phyloP scores from a whole-genome alignment of 1,139 yeast genomes.

The Wickerhamomyces sp. region DNA sequence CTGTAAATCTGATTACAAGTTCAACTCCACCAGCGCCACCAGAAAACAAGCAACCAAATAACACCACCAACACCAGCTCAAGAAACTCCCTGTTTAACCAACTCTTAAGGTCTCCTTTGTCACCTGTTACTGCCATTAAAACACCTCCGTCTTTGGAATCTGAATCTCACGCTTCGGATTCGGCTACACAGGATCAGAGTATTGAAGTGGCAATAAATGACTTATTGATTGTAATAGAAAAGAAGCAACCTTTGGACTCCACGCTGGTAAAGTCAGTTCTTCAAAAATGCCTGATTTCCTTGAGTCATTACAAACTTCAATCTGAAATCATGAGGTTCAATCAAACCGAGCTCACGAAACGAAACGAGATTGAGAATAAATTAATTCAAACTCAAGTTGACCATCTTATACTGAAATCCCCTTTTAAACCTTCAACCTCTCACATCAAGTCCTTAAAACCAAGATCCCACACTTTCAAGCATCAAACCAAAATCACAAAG shows the following conservation, averaged over 20 bases:
- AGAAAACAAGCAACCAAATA: neutral
- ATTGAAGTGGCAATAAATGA: conserved; percentile 8
- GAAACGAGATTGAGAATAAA: conserved; percentile 20
- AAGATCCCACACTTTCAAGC: neutral
- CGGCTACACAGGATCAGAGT: conserved; percentile 7
- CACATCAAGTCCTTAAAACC: conserved; percentile 1
- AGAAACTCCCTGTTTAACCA: conserved; percentile 1
- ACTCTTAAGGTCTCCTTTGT: conserved; percentile 1
- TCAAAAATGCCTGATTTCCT: conserved; percentile 13
- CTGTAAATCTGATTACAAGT: conserved; percentile 9
- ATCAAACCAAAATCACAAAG: too few relatives aligned
- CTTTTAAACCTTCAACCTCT: conserved; percentile 10
- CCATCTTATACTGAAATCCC: conserved; percentile 16
- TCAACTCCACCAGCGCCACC: neutral
- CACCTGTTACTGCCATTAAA: conserved; percentile 1
- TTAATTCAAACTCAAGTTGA: conserved; percentile 20
- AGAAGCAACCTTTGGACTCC: conserved; percentile 4
- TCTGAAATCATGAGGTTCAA: conserved; percentile 16
- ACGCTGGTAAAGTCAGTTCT: conserved; percentile 8
- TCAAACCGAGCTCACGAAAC: conserved; percentile 12
- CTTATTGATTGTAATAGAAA: conserved; percentile 5
- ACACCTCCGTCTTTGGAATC: neutral
- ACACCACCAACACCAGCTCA: too few relatives aligned
- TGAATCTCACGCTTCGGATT: neutral
- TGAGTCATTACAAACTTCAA: conserved; percentile 20